Evolutionary conservation across 2,329 filamentous ascomycete genomes (phyloP), one percentile per base, ranked within the genome.

Genomic region (Macrophomina tecta): DNA sequence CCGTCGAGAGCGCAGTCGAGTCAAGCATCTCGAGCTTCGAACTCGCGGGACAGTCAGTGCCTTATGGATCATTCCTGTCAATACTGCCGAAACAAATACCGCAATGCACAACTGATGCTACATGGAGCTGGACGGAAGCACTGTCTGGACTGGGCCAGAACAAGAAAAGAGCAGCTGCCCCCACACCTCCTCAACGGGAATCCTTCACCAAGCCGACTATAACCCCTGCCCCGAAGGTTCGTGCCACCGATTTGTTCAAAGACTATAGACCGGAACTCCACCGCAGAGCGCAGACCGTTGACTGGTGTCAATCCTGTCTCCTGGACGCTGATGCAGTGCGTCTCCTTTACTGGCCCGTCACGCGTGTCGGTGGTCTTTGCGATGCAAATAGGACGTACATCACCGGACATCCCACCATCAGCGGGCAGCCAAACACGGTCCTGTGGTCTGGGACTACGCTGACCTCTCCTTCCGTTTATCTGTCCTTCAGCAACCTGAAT

Each of bases 271-370:
- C 52, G 18, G 18, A 36, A 11, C 18, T 36, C 4, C 32, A 56
- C 30, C 18, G 52, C 30, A 56, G 36, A 30, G 52, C 52, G 18
- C n/a, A 48, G 9, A 56, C 30, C 11, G 9, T 51, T 56, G 52
- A 56, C 32, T 4, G 30, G 2, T 56, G 52, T 32, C n/a, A 38
- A 23, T 40, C 32, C 6, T 56, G 52, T 38, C 32, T 38, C 7
- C 16, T 56, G 32, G 32, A 56, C 11, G 52, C 52, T 32, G 32
- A 38, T 40, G 52, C 14, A 1, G 30, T 56, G 8, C 32, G 18
- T 2, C 52, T 56, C 0, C 52, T 56, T 8, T 56, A 56, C 16
- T 56, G 52, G 52, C 52, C 52, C 52, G 52, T 56, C n/a, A 38
- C 52, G 14, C 32, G 32, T 11, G 36, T 56, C 32, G 52, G 52